Evolutionary conservation across 2,329 filamentous ascomycete species (phyloP).

Genomic region (Aspergillus thermomutatus): DNA sequence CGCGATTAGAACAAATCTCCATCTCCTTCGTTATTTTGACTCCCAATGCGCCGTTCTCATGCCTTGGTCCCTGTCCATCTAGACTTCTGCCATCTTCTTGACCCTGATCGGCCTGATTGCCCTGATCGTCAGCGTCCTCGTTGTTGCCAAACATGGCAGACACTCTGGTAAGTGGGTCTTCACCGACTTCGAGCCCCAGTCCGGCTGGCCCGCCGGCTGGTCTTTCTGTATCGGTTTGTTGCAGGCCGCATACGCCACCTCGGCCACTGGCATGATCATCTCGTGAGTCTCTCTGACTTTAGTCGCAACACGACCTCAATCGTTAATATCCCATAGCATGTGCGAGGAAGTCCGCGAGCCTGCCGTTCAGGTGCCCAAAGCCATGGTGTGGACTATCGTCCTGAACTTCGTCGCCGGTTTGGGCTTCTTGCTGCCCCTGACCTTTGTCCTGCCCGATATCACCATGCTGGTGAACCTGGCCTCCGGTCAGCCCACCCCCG

Average conservation of each 20-base stretch:
- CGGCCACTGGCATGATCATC: constrained; percentile 72
- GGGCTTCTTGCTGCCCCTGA: constrained; percentile 66
- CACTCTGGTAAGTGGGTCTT: constrained; percentile 58
- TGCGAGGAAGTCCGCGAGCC: constrained; percentile 66
- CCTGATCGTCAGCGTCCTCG: constrained; percentile 66
- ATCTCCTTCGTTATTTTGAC: not conserved
- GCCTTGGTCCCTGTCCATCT: constrained; percentile 44
- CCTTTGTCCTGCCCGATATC: constrained; percentile 70
- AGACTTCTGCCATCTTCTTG: constrained; percentile 74
- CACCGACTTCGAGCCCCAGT: constrained; percentile 55
- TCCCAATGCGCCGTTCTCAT: constrained; percentile 6
- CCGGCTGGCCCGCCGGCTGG: constrained; percentile 68
- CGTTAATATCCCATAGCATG: constrained; percentile 42
- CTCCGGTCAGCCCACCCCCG: constrained; percentile 70
- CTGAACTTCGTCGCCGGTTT: constrained; percentile 63
- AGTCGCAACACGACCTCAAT: not conserved
- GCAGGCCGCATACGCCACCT: constrained; percentile 65
- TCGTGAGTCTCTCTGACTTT: constrained; percentile 51
- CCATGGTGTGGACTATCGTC: constrained; percentile 65
- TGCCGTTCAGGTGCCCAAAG: constrained; percentile 63
- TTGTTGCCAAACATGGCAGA: constrained; percentile 66
- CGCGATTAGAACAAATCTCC: too few species aligned
- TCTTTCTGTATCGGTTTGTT: constrained; percentile 68
- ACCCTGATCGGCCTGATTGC: constrained; percentile 59
- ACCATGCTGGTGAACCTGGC: constrained; percentile 59